Percentiles rank a stretch among this genome's conserved stretches.
Evolutionary conservation across 2,329 filamentous ascomycete species (phyloP).

Genomic region (Pyrenochaeta sp.): DNA sequence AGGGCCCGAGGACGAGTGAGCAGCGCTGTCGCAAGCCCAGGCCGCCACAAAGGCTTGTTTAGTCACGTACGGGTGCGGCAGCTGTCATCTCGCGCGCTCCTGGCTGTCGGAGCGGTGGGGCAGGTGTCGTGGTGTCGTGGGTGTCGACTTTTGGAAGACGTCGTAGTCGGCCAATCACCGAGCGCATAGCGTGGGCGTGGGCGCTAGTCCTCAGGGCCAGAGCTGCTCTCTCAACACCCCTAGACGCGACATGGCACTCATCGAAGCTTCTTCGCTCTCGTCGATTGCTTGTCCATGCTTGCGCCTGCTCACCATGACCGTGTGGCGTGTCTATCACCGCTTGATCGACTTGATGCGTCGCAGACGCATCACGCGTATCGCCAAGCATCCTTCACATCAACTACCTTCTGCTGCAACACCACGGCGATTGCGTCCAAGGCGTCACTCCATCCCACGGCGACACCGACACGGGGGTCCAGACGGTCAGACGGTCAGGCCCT

Average conservation of each 20-base stretch:
- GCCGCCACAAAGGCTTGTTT: slow-evolving; percentile 15
- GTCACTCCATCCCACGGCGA: background rate
- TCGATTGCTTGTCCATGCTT: slow-evolving; percentile 3
- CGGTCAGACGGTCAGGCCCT: background rate
- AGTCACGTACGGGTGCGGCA: slow-evolving; percentile 8
- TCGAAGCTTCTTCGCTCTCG: slow-evolving; percentile 9
- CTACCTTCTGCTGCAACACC: background rate
- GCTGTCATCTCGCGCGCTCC: background rate
- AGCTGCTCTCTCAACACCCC: slow-evolving; percentile 1
- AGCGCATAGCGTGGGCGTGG: background rate
- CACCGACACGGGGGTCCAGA: background rate
- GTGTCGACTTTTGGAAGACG: background rate
- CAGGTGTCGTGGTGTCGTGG: slow-evolving; percentile 3
- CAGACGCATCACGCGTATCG: background rate
- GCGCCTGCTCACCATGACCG: background rate
- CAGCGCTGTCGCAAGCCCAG: slow-evolving; percentile 12
- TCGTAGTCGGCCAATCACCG: background rate
- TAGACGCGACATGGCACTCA: background rate
- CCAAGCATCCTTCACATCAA: background rate
- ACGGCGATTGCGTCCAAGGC: background rate
- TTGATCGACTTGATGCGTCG: background rate
- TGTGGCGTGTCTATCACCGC: slow-evolving; percentile 7
- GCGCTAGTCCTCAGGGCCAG: background rate
- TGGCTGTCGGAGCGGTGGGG: slow-evolving; percentile 5
- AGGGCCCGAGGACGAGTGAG: slow-evolving; percentile 1